Base-by-base conservation (phyloP, 2,329 filamentous ascomycete genomes). In the Alternaria sp. region DNA sequence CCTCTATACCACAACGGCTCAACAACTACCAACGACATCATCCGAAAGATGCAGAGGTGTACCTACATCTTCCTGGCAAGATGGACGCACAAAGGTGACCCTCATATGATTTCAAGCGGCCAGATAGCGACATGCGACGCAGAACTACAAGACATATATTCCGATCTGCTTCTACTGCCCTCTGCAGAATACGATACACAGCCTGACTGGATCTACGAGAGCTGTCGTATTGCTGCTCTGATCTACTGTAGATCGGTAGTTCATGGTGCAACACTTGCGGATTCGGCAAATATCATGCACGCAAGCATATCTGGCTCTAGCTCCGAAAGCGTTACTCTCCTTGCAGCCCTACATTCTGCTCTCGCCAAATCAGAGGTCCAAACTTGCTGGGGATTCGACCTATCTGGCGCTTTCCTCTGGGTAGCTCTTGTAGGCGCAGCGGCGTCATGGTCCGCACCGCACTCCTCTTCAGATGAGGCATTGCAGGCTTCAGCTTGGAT, bases 181-280 rank as follows among this genome's bases (percentile, higher is more conserved):
- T 68, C 71, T 6, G 58, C 64, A 2, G 63, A 69, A 13, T 46
- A 62, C 9, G 54, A 67, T 3, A 21, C 60, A 3, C 32, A 65
- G 9, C 67, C 66, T 4, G 75, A 78, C 58, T 78, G 75, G 74
- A 57, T 73, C 9, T 75, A 79, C 62, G 76, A 79, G 53, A 70
- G 67, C 30, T 71, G 72, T 46, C 76, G 76, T 17, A 62, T 79
- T 7, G 73, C 77, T 26, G 71, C 74, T 2, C 52, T 77, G 6
- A 74, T 79, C 25, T 77, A 78, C 59, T 73, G 72, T 45, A 68
- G 73, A 26, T 73, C 72, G 1, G 69, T 78, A n/a, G 64, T 77
- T 13, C 67, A 77, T 26, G 66, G 66, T 6, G 60, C 70, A n/a
- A 63, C 73, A 13, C 59, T 78, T 26, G 59, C 66, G 23, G 65